These are phyloP conservation scores for Backusella morwellensis DNA, from an alignment of 192 early-diverging fungal species.

Conservation along the genomic window DNA sequence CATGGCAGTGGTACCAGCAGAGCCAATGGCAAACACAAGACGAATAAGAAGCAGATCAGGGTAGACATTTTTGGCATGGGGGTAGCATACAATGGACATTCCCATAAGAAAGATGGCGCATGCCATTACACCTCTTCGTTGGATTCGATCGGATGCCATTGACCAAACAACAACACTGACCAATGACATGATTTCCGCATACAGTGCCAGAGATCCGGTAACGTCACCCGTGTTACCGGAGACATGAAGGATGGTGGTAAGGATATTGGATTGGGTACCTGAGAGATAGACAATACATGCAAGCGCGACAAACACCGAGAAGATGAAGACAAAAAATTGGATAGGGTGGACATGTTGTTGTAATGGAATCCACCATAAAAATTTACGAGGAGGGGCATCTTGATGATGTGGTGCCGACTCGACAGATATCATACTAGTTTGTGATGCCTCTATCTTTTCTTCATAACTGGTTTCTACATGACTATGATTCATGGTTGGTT, in stretches of 20 bases:
- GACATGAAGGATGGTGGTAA: conserved; percentile 31
- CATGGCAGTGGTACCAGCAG: conserved; percentile 61
- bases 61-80: conserved; percentile 54
- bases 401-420: neutral
- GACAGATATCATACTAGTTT: neutral
- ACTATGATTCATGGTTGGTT: neutral
- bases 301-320: conserved; percentile 33
- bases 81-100: conserved; percentile 46
- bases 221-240: conserved; percentile 29
- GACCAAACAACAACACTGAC: conserved; percentile 48
- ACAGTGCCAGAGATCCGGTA: conserved; percentile 60
- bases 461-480: neutral
- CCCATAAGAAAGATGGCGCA: conserved; percentile 52
- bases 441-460: neutral
- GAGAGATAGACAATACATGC: conserved; percentile 40
- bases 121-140: conserved; percentile 53
- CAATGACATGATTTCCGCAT: conserved; percentile 62
- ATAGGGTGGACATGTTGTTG: conserved; percentile 13
- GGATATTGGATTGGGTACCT: conserved; percentile 39
- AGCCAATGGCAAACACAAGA: conserved; percentile 67
- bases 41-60: conserved; percentile 57
- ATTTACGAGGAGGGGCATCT: conserved; percentile 18
- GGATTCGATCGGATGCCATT: conserved; percentile 55
- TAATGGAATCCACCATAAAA: conserved; percentile 36
- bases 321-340: conserved; percentile 27